Evolutionary conservation across 306 rosid species (phyloP).

Genomic region (Vigna nakashimae): DNA sequence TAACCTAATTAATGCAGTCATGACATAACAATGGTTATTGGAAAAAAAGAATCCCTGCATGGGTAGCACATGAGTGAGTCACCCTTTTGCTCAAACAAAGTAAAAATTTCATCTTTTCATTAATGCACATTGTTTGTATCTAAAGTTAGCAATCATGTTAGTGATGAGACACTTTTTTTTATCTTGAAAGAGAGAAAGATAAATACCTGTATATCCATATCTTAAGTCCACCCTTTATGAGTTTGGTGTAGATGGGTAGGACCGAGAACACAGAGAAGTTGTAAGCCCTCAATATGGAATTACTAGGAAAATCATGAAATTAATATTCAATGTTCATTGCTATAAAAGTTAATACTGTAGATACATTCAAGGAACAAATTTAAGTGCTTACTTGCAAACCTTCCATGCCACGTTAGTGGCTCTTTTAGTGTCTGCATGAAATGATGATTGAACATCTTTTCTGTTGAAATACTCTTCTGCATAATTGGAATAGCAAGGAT

Average conservation of each 20-base stretch:
- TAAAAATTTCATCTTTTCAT: conserved; percentile 4
- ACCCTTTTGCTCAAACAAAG: conserved; percentile 42
- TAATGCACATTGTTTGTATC: not conserved
- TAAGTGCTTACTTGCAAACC: conserved; percentile 56
- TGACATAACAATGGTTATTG: conserved; percentile 11
- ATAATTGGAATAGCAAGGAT: conserved; percentile 61
- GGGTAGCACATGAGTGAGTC: conserved; percentile 28
- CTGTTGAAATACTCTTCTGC: conserved; percentile 60
- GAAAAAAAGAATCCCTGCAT: not conserved
- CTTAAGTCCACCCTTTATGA: conserved; percentile 61
- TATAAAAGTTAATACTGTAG: not conserved
- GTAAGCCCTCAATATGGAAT: conserved; percentile 50
- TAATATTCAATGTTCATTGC: conserved; percentile 11
- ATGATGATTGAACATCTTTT: conserved; percentile 56
- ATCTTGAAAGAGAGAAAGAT: not conserved
- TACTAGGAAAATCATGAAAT: conserved; percentile 41
- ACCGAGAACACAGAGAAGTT: conserved; percentile 57
- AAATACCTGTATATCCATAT: conserved; percentile 67
- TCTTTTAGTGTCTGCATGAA: conserved; percentile 47
- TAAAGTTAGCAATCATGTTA: not conserved
- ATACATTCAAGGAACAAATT: conserved; percentile 11
- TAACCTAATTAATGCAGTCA: conserved; percentile 24
- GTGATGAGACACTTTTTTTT: no score
- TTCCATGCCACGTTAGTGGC: conserved; percentile 46
- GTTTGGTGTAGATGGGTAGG: conserved; percentile 65